phyloP scores from a whole-genome alignment of 148 eudicot genomes.

The Fagopyrum esculentum region DNA sequence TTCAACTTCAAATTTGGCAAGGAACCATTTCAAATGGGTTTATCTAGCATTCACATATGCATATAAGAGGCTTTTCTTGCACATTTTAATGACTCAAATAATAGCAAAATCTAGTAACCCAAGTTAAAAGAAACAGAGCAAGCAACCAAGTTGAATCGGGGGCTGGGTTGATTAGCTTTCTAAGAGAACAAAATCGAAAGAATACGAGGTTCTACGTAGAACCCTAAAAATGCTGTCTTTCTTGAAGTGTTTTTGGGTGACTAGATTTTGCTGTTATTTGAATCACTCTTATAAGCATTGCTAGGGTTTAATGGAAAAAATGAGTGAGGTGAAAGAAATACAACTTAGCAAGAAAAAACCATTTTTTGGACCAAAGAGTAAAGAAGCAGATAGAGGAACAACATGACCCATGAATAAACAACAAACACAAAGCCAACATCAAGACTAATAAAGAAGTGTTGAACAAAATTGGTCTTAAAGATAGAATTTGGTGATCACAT shows the following conservation, averaged over 20 bases:
- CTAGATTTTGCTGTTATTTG: no score
- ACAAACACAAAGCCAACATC: neutral
- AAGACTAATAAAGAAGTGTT: neutral
- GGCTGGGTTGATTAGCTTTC: neutral
- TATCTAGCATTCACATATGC: no score
- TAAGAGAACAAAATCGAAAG: neutral
- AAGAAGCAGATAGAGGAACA: neutral
- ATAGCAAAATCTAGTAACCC: no score
- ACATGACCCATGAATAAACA: neutral
- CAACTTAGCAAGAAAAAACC: neutral
- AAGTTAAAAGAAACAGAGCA: no score
- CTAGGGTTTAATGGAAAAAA: neutral
- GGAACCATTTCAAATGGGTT: no score
- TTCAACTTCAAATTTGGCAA: no score
- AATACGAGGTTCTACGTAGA: neutral
- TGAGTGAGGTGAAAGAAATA: neutral
- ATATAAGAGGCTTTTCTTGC: no score
- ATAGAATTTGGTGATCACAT: slow-evolving; percentile 2
- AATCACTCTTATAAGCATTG: neutral
- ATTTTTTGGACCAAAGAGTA: neutral
- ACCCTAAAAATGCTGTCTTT: neutral
- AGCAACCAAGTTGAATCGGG: neutral
- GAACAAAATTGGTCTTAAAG: neutral
- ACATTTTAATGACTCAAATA: no score
- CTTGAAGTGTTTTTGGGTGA: no score